Evolutionary conservation across 305 asterid genomes (phyloP).

Genomic region (Solanum chacoense): DNA sequence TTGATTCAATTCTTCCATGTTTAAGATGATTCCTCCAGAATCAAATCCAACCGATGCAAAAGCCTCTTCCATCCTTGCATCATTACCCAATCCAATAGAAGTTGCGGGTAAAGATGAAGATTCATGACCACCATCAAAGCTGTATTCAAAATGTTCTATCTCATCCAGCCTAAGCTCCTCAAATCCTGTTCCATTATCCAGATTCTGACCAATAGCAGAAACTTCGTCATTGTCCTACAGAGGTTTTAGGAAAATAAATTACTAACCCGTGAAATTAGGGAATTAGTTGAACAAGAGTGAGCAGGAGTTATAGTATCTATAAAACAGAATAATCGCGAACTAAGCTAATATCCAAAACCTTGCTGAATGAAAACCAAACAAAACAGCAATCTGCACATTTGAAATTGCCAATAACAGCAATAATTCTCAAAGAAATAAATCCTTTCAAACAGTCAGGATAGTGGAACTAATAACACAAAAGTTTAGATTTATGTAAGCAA

Average conservation of each 20-base stretch:
- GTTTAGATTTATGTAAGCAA: not conserved
- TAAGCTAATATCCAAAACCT: not conserved
- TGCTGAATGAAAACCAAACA: not conserved
- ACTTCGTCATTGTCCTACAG: slow-evolving; percentile 45
- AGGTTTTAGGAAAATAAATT: slow-evolving; percentile 5
- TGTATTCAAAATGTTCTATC: slow-evolving; percentile 56
- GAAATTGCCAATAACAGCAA: not conserved
- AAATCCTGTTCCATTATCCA: slow-evolving; percentile 50
- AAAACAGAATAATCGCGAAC: not conserved
- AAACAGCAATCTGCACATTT: not conserved
- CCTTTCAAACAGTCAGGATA: not conserved
- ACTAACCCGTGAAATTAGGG: not conserved
- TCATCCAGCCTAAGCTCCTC: slow-evolving; percentile 83
- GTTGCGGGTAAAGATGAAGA: slow-evolving; percentile 41
- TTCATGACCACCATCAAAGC: slow-evolving; percentile 39
- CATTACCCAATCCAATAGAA: slow-evolving; percentile 44
- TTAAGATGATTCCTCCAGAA: slow-evolving; percentile 42
- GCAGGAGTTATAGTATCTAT: not conserved
- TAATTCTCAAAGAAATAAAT: not conserved
- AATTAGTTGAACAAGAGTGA: not conserved
- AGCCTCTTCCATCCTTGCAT: slow-evolving; percentile 35
- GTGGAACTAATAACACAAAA: not conserved
- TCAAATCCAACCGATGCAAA: slow-evolving; percentile 50
- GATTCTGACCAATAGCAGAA: slow-evolving; percentile 41
- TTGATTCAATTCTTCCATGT: slow-evolving; percentile 30